Percentiles rank a stretch among this genome's conserved stretches.
Conservation (phyloP, 495 filamentous ascomycete species). For the Penicillium taxi region DNA sequence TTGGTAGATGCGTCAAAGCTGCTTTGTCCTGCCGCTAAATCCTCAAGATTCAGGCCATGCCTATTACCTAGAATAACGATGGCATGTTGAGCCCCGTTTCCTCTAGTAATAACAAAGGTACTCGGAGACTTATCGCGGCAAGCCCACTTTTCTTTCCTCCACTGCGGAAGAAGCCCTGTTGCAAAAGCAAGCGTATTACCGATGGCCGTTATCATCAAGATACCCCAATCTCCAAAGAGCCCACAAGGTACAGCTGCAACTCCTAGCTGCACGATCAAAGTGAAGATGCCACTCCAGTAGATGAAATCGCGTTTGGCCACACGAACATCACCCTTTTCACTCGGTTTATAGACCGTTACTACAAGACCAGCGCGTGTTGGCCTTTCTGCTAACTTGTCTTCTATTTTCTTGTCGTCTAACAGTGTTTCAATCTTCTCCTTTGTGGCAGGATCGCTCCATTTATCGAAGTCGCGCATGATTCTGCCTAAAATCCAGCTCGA, state of each 20-base stretch:
- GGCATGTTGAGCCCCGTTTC: conserved; percentile 39
- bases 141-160: conserved; percentile 44
- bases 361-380: conserved; percentile 13
- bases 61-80: conserved; percentile 33
- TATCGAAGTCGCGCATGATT: conserved; percentile 42
- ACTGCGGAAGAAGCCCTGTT: conserved; percentile 36
- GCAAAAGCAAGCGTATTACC: conserved; percentile 33
- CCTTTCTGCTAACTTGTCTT: conserved; percentile 6
- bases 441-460: conserved; percentile 13
- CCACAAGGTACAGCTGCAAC: conserved; percentile 39
- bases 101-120: conserved; percentile 30
- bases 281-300: conserved; percentile 27
- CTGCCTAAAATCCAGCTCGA: conserved; percentile 43
- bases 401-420: conserved; percentile 4
- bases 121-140: conserved; percentile 24
- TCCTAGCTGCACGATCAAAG: conserved; percentile 35
- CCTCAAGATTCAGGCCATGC: conserved; percentile 38
- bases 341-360: conserved; percentile 14
- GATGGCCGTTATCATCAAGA: conserved; percentile 33
- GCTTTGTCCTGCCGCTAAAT: conserved; percentile 29
- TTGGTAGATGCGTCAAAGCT: conserved; percentile 10
- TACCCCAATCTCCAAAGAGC: conserved; percentile 35
- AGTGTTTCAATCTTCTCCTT: conserved; percentile 1
- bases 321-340: conserved; percentile 2
- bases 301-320: conserved; percentile 18